A percentile compares a stretch with the other conserved stretches of the same genome.
phyloP scores from a whole-genome alignment of 371 early-diverging fungal genomes.

The Mycotypha africana region DNA sequence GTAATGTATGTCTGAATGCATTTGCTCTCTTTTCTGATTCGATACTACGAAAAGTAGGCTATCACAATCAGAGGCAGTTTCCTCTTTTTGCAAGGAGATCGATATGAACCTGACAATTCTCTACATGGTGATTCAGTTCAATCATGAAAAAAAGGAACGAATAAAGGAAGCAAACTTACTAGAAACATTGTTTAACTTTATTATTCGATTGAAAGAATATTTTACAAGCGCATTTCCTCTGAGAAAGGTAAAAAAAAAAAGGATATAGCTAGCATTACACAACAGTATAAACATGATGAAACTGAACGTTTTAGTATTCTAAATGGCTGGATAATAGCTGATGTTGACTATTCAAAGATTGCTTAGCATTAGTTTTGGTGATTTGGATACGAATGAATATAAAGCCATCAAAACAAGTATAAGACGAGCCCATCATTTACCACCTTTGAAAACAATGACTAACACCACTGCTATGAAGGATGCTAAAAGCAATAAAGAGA shows the following conservation, averaged over 20 bases:
- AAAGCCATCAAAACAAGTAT: no score
- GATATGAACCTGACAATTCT: conserved; percentile 55
- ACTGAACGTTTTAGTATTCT: no score
- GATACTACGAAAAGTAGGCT: no score
- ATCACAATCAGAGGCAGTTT: conserved; percentile 1
- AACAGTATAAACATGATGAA: no score
- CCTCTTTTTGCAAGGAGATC: conserved; percentile 47
- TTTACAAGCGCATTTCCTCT: conserved; percentile 73
- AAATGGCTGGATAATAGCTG: conserved; percentile 55
- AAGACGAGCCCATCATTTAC: conserved; percentile 38
- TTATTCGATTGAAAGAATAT: conserved; percentile 65
- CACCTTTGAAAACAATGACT: no score
- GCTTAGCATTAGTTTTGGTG: conserved; percentile 58
- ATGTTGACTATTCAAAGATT: conserved; percentile 66
- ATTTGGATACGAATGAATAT: no score
- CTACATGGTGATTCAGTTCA: conserved; percentile 48
- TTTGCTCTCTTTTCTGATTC: no score
- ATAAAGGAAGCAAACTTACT: conserved; percentile 32
- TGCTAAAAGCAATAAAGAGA: conserved; percentile 5
- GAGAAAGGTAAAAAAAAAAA: conserved; percentile 64
- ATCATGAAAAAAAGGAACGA: conserved; percentile 24
- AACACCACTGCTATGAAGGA: no score
- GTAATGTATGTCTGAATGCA: background rate
- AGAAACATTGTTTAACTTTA: conserved; percentile 58
- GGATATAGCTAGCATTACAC: no score